Percentiles rank a stretch among this genome's conserved stretches.
phyloP scores from a whole-genome alignment of 202 grass and related monocot species.

The Brachypodium distachyon region DNA sequence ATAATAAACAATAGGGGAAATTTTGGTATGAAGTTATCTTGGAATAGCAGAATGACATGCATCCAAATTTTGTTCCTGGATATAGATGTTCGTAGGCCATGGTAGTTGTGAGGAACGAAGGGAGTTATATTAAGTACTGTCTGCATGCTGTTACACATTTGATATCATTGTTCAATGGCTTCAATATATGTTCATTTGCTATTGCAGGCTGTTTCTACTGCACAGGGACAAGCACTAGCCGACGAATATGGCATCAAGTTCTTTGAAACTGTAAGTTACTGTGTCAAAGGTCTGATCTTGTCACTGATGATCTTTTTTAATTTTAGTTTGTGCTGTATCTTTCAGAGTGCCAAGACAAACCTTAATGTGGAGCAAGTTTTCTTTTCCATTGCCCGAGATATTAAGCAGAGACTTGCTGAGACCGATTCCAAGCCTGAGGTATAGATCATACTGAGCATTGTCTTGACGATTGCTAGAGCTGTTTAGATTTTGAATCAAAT shows the following conservation, averaged over 20 bases:
- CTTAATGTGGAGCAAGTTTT: constrained; percentile 72
- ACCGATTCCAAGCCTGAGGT: constrained; percentile 62
- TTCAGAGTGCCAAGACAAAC: constrained; percentile 80
- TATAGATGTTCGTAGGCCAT: too few relatives aligned
- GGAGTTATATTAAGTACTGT: background rate
- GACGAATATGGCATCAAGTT: constrained; percentile 80
- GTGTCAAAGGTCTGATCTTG: background rate
- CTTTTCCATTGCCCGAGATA: constrained; percentile 76
- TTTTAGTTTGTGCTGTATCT: background rate
- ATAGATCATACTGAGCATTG: background rate
- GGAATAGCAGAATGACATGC: background rate
- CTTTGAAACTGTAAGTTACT: constrained; percentile 69
- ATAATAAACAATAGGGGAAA: background rate
- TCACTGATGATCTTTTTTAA: background rate
- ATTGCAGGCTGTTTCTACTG: constrained; percentile 58
- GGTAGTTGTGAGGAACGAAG: too few relatives aligned
- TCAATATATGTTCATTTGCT: background rate
- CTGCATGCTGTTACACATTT: background rate
- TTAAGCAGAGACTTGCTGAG: constrained; percentile 74
- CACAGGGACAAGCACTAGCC: constrained; percentile 64
- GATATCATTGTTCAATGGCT: background rate
- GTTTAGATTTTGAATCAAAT: constrained; percentile 3
- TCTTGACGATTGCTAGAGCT: background rate
- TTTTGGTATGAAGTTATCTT: background rate
- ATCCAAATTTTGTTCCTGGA: too few relatives aligned